Conservation (phyloP, 257 asterid genomes). For the Cinchona pubescens region DNA sequence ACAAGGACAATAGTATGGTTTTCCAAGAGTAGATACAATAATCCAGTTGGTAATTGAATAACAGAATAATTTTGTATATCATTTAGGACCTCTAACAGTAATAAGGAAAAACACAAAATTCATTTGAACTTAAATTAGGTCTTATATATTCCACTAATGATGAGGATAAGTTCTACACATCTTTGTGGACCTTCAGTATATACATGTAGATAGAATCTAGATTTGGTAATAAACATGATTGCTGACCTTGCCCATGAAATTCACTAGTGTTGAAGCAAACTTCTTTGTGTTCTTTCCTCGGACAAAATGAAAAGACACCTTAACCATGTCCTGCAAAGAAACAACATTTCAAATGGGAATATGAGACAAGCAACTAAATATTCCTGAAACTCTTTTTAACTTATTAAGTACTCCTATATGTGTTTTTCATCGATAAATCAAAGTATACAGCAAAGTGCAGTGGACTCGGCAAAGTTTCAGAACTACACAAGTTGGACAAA, state of each 20-base stretch:
- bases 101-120: neutral
- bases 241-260: slow-evolving; percentile 90
- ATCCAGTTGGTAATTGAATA: neutral
- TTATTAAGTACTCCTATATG: neutral
- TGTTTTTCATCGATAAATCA: neutral
- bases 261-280: slow-evolving; percentile 76
- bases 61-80: neutral
- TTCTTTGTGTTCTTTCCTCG: slow-evolving; percentile 80
- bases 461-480: neutral
- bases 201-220: neutral
- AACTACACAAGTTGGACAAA: neutral
- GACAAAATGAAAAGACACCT: slow-evolving; percentile 79
- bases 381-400: neutral
- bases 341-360: slow-evolving; percentile 10
- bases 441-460: neutral
- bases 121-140: neutral
- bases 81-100: neutral
- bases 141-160: neutral
- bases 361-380: neutral
- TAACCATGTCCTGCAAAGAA: slow-evolving; percentile 77
- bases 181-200: neutral
- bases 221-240: neutral
- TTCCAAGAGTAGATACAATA: neutral
- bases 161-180: neutral
- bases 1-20: neutral